Percentiles rank a stretch among this genome's conserved stretches.
These are phyloP conservation scores for Elasticomyces elasticus DNA, from an alignment of 495 filamentous ascomycete species.

Conservation along the genomic window DNA sequence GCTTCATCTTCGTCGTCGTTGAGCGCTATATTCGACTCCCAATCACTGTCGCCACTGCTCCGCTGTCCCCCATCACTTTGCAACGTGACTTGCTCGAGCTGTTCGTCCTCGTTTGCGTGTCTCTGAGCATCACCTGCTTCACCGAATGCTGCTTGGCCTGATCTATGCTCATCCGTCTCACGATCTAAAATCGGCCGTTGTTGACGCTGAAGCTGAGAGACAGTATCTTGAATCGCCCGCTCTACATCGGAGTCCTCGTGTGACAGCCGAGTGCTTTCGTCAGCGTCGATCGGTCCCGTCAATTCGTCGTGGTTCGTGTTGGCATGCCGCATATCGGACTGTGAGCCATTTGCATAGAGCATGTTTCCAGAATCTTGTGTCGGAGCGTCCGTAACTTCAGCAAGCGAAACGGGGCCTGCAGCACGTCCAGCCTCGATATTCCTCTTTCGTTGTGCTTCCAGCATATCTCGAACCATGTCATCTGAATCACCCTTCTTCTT, in stretches of 20 bases:
- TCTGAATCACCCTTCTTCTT: constrained; percentile 45
- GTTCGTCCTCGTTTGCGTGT: constrained; percentile 42
- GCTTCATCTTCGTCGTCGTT: constrained; percentile 36
- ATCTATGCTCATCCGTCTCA: constrained; percentile 24
- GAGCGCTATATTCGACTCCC: constrained; percentile 22
- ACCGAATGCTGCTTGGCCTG: constrained; percentile 24
- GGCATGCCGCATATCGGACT: neutral
- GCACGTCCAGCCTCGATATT: too few species aligned
- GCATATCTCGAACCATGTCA: constrained; percentile 32
- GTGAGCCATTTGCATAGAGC: neutral
- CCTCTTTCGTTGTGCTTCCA: constrained; percentile 32
- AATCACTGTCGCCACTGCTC: constrained; percentile 19
- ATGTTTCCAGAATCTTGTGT: neutral
- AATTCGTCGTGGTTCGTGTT: neutral
- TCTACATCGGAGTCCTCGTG: constrained; percentile 61
- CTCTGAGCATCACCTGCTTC: constrained; percentile 25
- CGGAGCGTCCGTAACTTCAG: neutral
- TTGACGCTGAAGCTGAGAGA: constrained; percentile 45
- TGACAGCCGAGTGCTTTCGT: constrained; percentile 54
- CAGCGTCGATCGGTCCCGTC: constrained; percentile 45
- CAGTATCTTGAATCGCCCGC: constrained; percentile 54
- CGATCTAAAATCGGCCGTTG: constrained; percentile 3
- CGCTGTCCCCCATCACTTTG: too few species aligned
- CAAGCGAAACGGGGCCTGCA: too few species aligned
- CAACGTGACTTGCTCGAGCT: too few species aligned